Evolutionary conservation across 1,139 yeast genomes (phyloP), one percentile per base, ranked within the genome.

Genomic region (Kazachstania sp.): DNA sequence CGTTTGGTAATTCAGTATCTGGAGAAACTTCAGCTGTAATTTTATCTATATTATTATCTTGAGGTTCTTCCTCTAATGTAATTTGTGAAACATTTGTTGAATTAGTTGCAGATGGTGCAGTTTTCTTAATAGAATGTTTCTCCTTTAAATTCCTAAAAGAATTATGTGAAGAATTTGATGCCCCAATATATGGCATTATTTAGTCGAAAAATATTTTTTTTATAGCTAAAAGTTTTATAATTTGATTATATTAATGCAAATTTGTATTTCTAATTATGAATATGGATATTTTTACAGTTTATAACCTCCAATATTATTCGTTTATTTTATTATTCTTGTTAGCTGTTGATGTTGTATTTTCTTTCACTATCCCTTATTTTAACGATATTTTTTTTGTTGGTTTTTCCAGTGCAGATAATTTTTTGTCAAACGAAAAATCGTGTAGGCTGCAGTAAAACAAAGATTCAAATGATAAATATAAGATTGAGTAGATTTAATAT

Each of bases 121-220:
- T 18, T 16, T 44, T 49, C 29, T 39, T 46, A 18, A 55, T 54
- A 7, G 56, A 48, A 46, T 52, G 60, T 39, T 55, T 56, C 39
- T 55, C 58, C 40, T 53, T 56, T 39, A 56, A 43, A 45, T 47
- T 53, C 16, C 40, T 44, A 34, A 56, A 56, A 8, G 58, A 54
- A 39, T 47, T 35, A 26, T 48, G 45, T 3, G 59, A 54, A 9
- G 47, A 44, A 41, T 50, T 51, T 11, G 59, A 56, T 11, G 58
- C 57, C 37, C 59, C 54, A 19, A 56, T 56, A 44, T 56, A 56
- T 5, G 59, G 59, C 59, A 56, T 56, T 13, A 18, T 23, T 23
- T 9, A 23, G 5, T 23, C 28, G 5, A 23, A 23, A 23, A 23
- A 23, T 7, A 4, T 7, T 23, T 23, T 9, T n/a, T n/a, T n/a